Base-by-base conservation (phyloP, 2,329 filamentous ascomycete genomes). In the Fusarium brevicatenulatum region DNA sequence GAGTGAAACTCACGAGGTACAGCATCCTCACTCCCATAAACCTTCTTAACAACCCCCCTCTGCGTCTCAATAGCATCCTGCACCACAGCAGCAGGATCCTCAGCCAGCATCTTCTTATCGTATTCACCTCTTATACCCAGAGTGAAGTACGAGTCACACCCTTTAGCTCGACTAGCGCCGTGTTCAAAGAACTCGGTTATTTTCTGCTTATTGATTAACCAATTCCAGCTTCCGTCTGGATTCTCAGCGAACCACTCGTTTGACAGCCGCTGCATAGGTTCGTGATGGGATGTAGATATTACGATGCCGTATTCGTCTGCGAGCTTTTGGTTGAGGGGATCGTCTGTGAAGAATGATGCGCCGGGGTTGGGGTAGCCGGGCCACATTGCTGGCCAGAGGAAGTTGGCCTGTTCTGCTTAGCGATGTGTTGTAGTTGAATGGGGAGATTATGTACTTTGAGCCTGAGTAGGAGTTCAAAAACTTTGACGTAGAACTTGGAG, bases 311-410 rank as follows among this genome's bases (percentile, higher is more conserved):
- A 74, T 4, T 74, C 72, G 3, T 92, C 88, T 0, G 90, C 90
- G 9, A 90, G 83, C 7, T 85, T 83, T 68, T 90, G 87, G 52
- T 88, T 92, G 11, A 84, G 81, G 0, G 85, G 82, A 57, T 92
- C 90, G 54, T 92, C 90, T 0, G 89, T 85, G 73, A 89, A 89
- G 80, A 92, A 92, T 70, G 88, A 88, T 40, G 86, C 86, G 13
- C 84, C 84, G 0, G 84, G 85, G 7, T 82, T 81, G 4, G 84
- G 84, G 42, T 83, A 84, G 18, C 81, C 83, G 10, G 87, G 86
- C 89, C 90, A 92, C 86, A 90, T 90, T 1, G 90, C 89, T 1
- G 90, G 91, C 91, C 91, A 92, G 59, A 92, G 81, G 71, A 91
- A 92, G 76, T 92, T 92, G 4, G 89, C 79, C 76, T 85, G 9